These are phyloP conservation scores for Candida quercuum DNA, from an alignment of 805 yeast genomes.

Conservation along the genomic window DNA sequence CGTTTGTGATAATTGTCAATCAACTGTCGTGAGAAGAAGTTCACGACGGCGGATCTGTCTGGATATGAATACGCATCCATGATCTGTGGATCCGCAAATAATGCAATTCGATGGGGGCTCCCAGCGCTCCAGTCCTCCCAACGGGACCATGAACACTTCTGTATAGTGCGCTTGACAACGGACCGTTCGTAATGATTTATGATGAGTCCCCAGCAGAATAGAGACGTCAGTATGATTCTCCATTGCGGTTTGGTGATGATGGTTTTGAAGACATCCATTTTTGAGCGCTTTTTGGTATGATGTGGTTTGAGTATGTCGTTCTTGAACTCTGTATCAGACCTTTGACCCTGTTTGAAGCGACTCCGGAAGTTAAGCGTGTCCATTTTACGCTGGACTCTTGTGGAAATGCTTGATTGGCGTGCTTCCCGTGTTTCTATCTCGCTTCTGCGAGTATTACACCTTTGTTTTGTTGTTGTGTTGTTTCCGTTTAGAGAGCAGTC, in stretches of 20 bases:
- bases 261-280: too few species aligned
- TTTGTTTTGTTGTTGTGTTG: too few species aligned
- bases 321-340: not conserved
- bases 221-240: conserved; percentile 7
- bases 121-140: conserved; percentile 58
- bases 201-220: conserved; percentile 36
- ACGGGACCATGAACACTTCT: conserved; percentile 52
- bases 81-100: conserved; percentile 93
- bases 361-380: conserved; percentile 2
- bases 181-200: conserved; percentile 52
- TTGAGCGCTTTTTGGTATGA: not conserved
- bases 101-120: conserved; percentile 43
- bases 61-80: conserved; percentile 89
- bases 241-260: conserved; percentile 7
- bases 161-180: conserved; percentile 39
- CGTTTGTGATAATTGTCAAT: conserved; percentile 78
- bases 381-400: not conserved
- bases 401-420: not conserved
- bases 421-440: not conserved
- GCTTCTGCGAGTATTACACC: too few species aligned
- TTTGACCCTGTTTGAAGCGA: not conserved
- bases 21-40: conserved; percentile 51
- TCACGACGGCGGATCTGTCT: conserved; percentile 45
- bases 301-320: not conserved
- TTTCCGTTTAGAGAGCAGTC: too few species aligned